Evolutionary conservation across 305 asterid species (phyloP), one percentile per base, ranked within the genome.

Genomic region (Fraxinus baroniana): DNA sequence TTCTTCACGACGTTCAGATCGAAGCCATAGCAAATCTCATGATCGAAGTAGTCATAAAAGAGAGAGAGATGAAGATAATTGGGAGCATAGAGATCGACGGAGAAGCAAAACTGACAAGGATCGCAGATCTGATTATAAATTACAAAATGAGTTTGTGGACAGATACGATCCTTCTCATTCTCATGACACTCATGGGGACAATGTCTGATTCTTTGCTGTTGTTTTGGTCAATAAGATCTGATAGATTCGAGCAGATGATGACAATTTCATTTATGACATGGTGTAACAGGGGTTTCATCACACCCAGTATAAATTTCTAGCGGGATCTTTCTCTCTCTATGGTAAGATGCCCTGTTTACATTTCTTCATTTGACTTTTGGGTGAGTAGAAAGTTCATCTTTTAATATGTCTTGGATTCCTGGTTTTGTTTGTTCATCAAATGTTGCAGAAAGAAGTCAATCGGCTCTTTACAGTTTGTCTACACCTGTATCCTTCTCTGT

Each of bases 401-500:
- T 86, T 79, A 80, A 83, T 78, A 74, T 79, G 76, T 75, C 80
- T 80, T 80, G 70, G 55, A 79, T 84, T 66, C 78, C 84, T 84
- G 82, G 78, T 77, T 84, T 77, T 71, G 46, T 84, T 79, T 71
- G 78, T 74, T 85, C 83, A 78, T 80, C 66, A 77, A 81, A 57
- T 82, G 81, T 88, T 88, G 94, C 97, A 91, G 95, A 92, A 78
- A 84, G 90, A 85, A 84, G 91, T 83, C 89, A 64, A 82, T 81
- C 89, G 78, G 93, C 87, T 89, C 87, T 87, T 84, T 80, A 91
- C 93, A 44, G 91, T 86, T 86, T 87, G 81, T 88, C 90, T 80
- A 78, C 85, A 79, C 85, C 90, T 86, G 95, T 94, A 94, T 95
- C 97, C 98, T 93, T 85, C 86, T 83, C 86, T 87, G 95, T 94